Evolutionary conservation across 129 eudicot genomes (phyloP), one percentile per base, ranked within the genome.

Genomic region (Rutidosis leptorrhynchoides): DNA sequence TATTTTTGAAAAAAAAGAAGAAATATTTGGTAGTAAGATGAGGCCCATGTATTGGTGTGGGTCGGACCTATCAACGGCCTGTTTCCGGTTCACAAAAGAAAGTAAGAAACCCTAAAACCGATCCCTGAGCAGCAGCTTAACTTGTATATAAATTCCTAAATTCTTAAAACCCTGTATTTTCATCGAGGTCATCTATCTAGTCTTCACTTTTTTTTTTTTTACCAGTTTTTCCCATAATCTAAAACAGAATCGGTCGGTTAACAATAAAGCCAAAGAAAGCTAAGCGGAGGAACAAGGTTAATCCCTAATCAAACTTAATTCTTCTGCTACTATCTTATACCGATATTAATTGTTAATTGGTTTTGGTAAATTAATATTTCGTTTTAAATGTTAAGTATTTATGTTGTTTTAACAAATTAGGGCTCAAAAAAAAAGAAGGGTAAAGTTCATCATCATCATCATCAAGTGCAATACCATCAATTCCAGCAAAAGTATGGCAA

Each of bases 401-500:
- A 42, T 49, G 28, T 11, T 16, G 26, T 19, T 48, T 3, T 14
- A 22, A 68, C 24, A 68, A 54, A 7, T 32, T 32, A 83, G 93
- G 83, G 82, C 15, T 68, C 84, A 40, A 92, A 78, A 75, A 83
- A 82, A n/a, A n/a, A n/a, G n/a, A n/a, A 61, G 87, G 71, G 16
- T 96, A 85, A 2, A 85, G 85, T 7, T 75, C 91, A 1, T 10
- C 16, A 10, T 76, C 82, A 1, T 79, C n/a, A n/a, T n/a, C 90
- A 12, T 59, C 72, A 22, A 42, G 80, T 22, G 81, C 80, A 10
- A 79, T 33, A 26, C 82, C 93, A 0, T 67, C 86, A 51, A 29
- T 77, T 33, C 87, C 87, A 16, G 84, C 94, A 1, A 89, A 87
- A 73, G 99, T 94, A 58, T 94, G 99, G 99, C 90, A 81, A 64